Conservation (phyloP, 225 moss, liverwort and hornwort species). For the Bryoerythrophyllum caledonicum region DNA sequence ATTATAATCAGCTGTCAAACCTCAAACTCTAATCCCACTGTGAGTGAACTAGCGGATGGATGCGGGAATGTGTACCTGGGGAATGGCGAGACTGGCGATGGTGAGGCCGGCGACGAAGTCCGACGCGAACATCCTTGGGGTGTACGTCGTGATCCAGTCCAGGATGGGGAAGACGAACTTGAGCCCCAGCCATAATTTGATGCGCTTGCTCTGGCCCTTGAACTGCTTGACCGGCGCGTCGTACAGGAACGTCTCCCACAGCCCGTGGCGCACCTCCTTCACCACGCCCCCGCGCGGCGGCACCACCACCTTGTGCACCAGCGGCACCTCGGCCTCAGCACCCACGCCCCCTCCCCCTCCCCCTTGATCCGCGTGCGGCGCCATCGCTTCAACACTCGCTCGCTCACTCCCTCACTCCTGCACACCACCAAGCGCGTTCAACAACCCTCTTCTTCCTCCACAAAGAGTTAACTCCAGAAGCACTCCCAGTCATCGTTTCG, state of each 20-base stretch:
- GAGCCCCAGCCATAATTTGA: slow-evolving; percentile 37
- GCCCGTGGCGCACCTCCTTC: background rate
- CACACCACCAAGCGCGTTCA: background rate
- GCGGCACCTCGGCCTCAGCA: slow-evolving; percentile 15
- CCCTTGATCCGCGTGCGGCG: slow-evolving; percentile 13
- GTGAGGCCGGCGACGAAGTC: slow-evolving; percentile 80
- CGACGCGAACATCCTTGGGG: background rate
- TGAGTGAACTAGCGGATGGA: too few relatives aligned
- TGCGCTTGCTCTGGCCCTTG: slow-evolving; percentile 32
- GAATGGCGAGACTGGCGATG: slow-evolving; percentile 85
- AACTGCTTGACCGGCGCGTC: slow-evolving; percentile 71
- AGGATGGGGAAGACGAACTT: slow-evolving; percentile 75
- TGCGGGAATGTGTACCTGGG: slow-evolving; percentile 42
- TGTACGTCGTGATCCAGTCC: slow-evolving; percentile 51
- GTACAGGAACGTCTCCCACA: slow-evolving; percentile 73
- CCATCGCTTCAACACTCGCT: slow-evolving; percentile 15
- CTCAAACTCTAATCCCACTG: too few relatives aligned
- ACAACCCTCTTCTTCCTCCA: background rate
- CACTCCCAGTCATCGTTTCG: background rate
- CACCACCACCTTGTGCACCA: slow-evolving; percentile 67
- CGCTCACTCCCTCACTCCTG: background rate
- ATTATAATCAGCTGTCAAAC: too few relatives aligned
- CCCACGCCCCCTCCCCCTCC: too few relatives aligned
- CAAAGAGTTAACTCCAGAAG: background rate
- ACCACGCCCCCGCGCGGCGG: slow-evolving; percentile 25